A percentile compares a stretch with the other conserved stretches of the same genome.
These are phyloP conservation scores for Zygosaccharomyces sapae DNA, from an alignment of 1,139 yeast species.

Conservation along the genomic window DNA sequence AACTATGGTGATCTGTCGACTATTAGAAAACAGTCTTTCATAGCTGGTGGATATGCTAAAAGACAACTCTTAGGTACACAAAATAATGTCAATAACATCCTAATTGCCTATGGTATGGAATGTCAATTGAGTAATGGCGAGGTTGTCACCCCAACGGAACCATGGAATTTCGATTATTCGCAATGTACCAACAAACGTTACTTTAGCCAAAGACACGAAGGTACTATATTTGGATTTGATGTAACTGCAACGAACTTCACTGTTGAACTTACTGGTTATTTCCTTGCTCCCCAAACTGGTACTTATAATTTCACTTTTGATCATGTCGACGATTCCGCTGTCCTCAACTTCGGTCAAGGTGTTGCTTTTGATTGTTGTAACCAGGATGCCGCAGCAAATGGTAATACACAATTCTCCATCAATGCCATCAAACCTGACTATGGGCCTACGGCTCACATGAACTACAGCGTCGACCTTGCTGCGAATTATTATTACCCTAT, in stretches of 20 bases:
- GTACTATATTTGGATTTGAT: slow-evolving; percentile 16
- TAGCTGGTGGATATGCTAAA: slow-evolving; percentile 3
- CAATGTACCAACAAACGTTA: not conserved
- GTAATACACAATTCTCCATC: slow-evolving; percentile 7
- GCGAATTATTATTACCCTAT: slow-evolving; percentile 32
- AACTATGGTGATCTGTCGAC: slow-evolving; percentile 3
- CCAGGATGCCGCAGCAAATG: slow-evolving; percentile 2
- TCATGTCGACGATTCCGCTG: slow-evolving; percentile 30
- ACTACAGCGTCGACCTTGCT: slow-evolving; percentile 3
- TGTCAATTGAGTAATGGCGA: not conserved
- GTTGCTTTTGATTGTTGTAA: slow-evolving; percentile 35
- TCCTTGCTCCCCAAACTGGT: slow-evolving; percentile 28
- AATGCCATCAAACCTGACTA: slow-evolving; percentile 10
- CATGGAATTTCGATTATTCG: not conserved
- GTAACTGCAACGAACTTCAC: slow-evolving; percentile 24
- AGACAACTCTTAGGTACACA: slow-evolving; percentile 1
- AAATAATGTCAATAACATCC: not conserved
- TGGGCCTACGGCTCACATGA: not conserved
- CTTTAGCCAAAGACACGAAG: not conserved
- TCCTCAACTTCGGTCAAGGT: slow-evolving; percentile 28
- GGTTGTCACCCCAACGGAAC: not conserved
- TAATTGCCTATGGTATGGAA: not conserved
- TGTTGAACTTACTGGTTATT: slow-evolving; percentile 32
- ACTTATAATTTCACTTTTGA: slow-evolving; percentile 24
- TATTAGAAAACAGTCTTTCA: not conserved